These are phyloP conservation scores for Ophiostoma sp. DNA, from an alignment of 2,329 filamentous ascomycete genomes.

Conservation along the genomic window DNA sequence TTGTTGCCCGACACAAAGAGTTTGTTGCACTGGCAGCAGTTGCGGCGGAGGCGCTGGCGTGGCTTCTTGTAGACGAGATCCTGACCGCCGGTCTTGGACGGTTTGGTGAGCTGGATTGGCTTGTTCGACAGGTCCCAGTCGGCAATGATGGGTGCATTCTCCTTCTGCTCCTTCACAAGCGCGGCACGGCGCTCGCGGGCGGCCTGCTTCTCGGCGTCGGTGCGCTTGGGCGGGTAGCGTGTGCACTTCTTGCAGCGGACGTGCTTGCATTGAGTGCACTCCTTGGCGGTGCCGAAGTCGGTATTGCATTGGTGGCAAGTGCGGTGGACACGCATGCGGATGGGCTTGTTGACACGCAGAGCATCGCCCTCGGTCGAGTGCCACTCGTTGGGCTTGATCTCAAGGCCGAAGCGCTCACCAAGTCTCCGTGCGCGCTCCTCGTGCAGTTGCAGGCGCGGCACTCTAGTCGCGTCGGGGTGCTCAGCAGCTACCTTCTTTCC, in stretches of 20 bases:
- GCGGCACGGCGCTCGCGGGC: slow-evolving; percentile 54
- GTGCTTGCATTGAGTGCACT: slow-evolving; percentile 77
- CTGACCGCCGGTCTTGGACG: slow-evolving; percentile 65
- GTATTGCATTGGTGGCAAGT: slow-evolving; percentile 80
- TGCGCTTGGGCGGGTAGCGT: slow-evolving; percentile 68
- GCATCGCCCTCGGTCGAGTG: slow-evolving; percentile 55
- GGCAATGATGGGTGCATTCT: slow-evolving; percentile 54
- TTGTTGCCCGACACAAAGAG: slow-evolving; percentile 61
- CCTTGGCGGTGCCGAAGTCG: slow-evolving; percentile 69
- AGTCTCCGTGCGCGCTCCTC: slow-evolving; percentile 59
- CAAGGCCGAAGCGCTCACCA: slow-evolving; percentile 56
- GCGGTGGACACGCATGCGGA: slow-evolving; percentile 74
- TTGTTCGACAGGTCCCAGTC: slow-evolving; percentile 50
- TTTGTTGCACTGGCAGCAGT: slow-evolving; percentile 71
- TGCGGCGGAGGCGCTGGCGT: slow-evolving; percentile 71
- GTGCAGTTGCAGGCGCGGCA: slow-evolving; percentile 53
- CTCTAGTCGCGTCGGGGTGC: slow-evolving; percentile 32
- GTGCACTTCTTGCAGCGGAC: slow-evolving; percentile 77
- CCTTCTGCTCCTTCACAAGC: slow-evolving; percentile 56
- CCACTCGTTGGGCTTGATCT: slow-evolving; percentile 57
- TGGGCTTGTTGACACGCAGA: slow-evolving; percentile 70
- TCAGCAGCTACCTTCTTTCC: slow-evolving; percentile 19
- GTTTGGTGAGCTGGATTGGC: slow-evolving; percentile 59
- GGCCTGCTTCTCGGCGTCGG: slow-evolving; percentile 54
- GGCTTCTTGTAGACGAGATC: slow-evolving; percentile 71